Evolutionary conservation across 352 stramenopile species (phyloP), one percentile per base, ranked within the genome.

Genomic region (Phytophthora pseudosyringae): DNA sequence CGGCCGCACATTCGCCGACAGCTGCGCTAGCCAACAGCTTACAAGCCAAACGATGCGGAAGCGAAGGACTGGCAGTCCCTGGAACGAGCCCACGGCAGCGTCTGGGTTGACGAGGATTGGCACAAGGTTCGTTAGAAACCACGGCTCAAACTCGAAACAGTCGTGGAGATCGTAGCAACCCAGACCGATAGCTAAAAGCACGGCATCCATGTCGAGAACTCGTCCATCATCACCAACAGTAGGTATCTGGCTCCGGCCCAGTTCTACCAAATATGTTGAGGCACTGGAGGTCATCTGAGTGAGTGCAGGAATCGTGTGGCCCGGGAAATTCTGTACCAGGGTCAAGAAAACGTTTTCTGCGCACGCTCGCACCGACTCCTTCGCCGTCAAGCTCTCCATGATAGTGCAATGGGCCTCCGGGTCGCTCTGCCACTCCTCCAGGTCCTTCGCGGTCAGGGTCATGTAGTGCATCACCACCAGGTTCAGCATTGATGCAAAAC

Each of bases 81-180:
- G 67, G 35, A 86, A 53, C 3, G 67, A 83, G 18, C 83, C 81
- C 15, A 78, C 59, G 7, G 47, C 36, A 15, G 57, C 15, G 5
- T 74, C 47, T 28, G 53, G 50, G 21, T 69, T 69, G 5, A 85
- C 59, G 5, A 96, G 63, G 18, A 94, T 79, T 31, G 88, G 86
- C 45, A 91, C 86, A 11, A 96, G 73, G 36, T 88, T 83, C 33
- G 67, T 51, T 0, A 91, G 69, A 54, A 95, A 96, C 85, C 86
- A 95, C 7, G 83, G 88, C 65, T 95, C 86, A 66, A 96, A 96
- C 16, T 95, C 86, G 41, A 96, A 94, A 44, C 80, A 85, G 39
- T 94, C 83, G 65, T 96, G 87, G 6, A 96, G 81, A 53, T 95
- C 87, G 64, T 95, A 96, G 63, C 85, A 94, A 15, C 86, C 83